Evolutionary conservation across 257 asterid species (phyloP).

Genomic region (Gardenia jasminoides): DNA sequence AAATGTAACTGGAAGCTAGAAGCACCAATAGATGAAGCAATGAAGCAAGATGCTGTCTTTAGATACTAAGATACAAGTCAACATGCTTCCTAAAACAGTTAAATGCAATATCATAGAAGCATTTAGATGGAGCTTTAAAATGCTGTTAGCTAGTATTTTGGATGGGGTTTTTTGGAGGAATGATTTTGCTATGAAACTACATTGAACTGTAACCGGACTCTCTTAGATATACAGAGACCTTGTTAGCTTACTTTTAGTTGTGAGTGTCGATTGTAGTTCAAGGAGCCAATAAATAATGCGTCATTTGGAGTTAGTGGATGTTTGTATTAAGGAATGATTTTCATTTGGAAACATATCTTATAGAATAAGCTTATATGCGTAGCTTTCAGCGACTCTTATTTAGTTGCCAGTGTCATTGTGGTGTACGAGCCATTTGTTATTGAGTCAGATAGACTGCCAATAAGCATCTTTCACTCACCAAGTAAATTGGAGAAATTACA

Average conservation of each 20-base stretch:
- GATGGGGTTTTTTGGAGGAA: neutral
- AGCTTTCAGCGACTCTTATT: neutral
- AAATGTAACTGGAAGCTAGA: neutral
- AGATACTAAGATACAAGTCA: neutral
- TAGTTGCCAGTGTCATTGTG: neutral
- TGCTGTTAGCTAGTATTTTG: neutral
- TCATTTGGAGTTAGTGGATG: too few relatives aligned
- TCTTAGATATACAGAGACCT: neutral
- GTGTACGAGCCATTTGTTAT: neutral
- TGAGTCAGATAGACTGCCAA: neutral
- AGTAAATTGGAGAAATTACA: neutral
- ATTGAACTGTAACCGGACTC: neutral
- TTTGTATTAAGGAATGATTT: too few relatives aligned
- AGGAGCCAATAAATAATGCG: too few relatives aligned
- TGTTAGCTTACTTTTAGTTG: too few relatives aligned
- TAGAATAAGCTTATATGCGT: neutral
- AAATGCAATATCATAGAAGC: neutral
- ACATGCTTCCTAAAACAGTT: neutral
- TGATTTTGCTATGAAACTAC: neutral
- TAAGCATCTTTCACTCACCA: neutral
- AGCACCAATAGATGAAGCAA: neutral
- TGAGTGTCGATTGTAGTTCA: too few relatives aligned
- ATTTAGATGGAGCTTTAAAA: neutral
- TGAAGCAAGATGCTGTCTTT: neutral
- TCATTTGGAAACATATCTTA: neutral